Evolutionary conservation across 73 alveolate species (phyloP).

Genomic region (Halteria grandinella): DNA sequence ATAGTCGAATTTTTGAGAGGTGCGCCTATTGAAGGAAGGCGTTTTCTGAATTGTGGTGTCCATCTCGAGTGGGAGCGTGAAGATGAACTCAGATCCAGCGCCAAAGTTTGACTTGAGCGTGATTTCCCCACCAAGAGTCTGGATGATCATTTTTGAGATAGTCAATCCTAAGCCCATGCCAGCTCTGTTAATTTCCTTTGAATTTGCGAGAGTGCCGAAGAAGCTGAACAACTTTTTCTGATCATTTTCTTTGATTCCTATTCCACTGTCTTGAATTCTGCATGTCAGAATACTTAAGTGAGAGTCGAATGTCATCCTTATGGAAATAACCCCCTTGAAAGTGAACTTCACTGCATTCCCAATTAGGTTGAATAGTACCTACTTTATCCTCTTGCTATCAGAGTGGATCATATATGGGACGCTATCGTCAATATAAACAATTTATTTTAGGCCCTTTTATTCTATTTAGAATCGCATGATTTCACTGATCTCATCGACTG

Average conservation of each 20-base stretch:
- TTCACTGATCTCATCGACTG: neutral
- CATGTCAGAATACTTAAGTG: neutral
- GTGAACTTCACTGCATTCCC: slow-evolving; percentile 17
- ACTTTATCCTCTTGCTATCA: slow-evolving; percentile 18
- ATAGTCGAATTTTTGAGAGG: no score
- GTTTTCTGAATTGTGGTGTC: no score
- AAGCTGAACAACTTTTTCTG: neutral
- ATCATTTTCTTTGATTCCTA: slow-evolving; percentile 25
- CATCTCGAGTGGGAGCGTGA: no score
- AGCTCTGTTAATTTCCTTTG: no score
- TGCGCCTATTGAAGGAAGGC: no score
- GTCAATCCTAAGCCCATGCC: no score
- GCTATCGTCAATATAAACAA: no score
- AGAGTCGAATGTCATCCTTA: neutral
- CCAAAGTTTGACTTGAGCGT: no score
- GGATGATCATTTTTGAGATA: no score
- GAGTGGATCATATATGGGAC: neutral
- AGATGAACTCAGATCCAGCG: no score
- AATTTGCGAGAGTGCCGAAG: no score
- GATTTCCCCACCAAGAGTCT: no score
- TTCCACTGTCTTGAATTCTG: slow-evolving; percentile 17
- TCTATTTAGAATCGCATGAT: neutral
- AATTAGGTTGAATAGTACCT: neutral
- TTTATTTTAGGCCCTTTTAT: neutral
- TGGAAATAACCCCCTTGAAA: neutral